A percentile compares a stretch with the other conserved stretches of the same genome.
Evolutionary conservation across 768 basidiomycete species (phyloP).

Genomic region (Tephrocybe sp.): DNA sequence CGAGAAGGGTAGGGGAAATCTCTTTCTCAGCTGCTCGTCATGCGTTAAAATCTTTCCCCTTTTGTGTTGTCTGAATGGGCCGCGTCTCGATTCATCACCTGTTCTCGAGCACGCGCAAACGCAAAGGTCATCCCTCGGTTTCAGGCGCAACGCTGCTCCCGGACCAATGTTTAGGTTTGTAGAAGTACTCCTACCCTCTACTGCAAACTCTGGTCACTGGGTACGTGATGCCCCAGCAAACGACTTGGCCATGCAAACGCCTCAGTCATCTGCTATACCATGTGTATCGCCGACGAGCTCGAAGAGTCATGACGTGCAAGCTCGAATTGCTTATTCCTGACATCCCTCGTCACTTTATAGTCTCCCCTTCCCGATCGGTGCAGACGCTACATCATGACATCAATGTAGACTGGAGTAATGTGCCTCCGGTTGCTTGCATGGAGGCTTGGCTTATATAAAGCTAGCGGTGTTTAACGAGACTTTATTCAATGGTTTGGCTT

Average conservation of each 20-base stretch:
- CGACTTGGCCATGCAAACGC: background rate
- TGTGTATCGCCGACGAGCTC: slow-evolving; percentile 2
- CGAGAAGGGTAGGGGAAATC: background rate
- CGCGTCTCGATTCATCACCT: background rate
- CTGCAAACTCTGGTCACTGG: background rate
- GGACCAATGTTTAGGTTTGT: background rate
- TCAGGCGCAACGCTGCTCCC: background rate
- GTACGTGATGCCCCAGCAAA: background rate
- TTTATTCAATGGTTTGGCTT: slow-evolving; percentile 16
- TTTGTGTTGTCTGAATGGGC: background rate
- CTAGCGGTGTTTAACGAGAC: background rate
- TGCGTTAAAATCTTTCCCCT: background rate
- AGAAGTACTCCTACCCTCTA: background rate
- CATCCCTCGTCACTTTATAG: background rate
- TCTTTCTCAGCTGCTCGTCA: too few relatives aligned
- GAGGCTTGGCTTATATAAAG: slow-evolving; percentile 14
- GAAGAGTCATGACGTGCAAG: background rate
- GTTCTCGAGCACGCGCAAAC: background rate
- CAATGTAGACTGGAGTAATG: slow-evolving; percentile 2
- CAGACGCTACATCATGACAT: background rate
- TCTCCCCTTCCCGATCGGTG: slow-evolving; percentile 4
- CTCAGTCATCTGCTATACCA: slow-evolving; percentile 8
- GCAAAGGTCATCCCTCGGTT: background rate
- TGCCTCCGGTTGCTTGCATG: background rate
- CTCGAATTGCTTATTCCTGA: slow-evolving; percentile 2